Conservation (phyloP, 768 basidiomycete genomes). For the Xerocomus brunneocitrinus region DNA sequence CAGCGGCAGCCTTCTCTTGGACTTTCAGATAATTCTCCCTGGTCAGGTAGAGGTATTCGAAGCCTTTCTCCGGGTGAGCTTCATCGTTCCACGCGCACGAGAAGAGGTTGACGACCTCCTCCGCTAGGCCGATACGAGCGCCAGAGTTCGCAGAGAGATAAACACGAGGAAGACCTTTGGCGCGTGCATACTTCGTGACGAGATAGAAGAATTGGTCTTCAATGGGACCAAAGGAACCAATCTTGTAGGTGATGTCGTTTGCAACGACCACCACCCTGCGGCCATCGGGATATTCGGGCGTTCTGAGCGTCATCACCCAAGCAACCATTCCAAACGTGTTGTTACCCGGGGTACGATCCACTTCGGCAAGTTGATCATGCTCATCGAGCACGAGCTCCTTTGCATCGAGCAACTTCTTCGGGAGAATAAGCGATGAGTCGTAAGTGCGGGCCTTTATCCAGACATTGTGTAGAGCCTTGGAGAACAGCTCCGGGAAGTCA, state of each 20-base stretch:
- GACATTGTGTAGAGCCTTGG: constrained; percentile 90
- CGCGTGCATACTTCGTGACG: constrained; percentile 89
- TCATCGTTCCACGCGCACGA: constrained; percentile 88
- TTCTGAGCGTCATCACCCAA: constrained; percentile 90
- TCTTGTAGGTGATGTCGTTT: constrained; percentile 98
- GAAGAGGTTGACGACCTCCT: constrained; percentile 85
- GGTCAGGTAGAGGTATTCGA: constrained; percentile 94
- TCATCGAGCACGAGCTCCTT: constrained; percentile 94
- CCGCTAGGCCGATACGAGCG: constrained; percentile 92
- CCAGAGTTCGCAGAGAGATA: constrained; percentile 99
- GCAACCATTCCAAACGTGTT: constrained; percentile 97
- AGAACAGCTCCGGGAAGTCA: constrained; percentile 99
- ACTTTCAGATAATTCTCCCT: constrained; percentile 87
- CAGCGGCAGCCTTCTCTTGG: constrained; percentile 75
- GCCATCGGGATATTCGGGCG: constrained; percentile 89
- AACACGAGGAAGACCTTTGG: constrained; percentile 84
- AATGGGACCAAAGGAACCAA: constrained; percentile 93
- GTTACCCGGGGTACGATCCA: constrained; percentile 88
- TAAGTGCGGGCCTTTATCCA: constrained; percentile 72
- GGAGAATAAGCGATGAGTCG: constrained; percentile 64
- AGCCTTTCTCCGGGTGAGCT: constrained; percentile 85
- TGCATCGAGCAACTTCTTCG: constrained; percentile 75
- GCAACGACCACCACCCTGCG: constrained; percentile 87
- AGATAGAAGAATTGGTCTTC: constrained; percentile 98
- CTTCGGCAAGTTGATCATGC: constrained; percentile 83